phyloP scores from a whole-genome alignment of 306 rosid species.

The Gynostemma pentaphyllum region DNA sequence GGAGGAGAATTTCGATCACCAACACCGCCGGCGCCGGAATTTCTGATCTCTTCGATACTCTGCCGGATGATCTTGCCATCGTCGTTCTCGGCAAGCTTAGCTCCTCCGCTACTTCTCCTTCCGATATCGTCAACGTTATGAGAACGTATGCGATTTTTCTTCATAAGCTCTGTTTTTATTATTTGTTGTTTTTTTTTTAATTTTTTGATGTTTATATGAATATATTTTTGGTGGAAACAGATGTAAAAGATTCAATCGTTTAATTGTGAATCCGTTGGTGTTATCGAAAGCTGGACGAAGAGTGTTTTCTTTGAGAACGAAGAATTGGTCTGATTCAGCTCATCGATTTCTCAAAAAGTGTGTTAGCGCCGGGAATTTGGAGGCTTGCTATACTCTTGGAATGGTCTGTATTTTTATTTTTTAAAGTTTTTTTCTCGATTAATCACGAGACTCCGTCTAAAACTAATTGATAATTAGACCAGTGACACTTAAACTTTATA shows the following conservation, averaged over 20 bases:
- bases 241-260: slow-evolving; percentile 55
- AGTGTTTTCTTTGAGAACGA: slow-evolving; percentile 34
- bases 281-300: slow-evolving; percentile 42
- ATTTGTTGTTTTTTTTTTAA: not conserved
- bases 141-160: slow-evolving; percentile 28
- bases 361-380: slow-evolving; percentile 55
- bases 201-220: not conserved
- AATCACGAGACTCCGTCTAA: too few relatives aligned
- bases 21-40: not conserved
- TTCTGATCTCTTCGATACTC: slow-evolving; percentile 30
- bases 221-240: slow-evolving; percentile 20
- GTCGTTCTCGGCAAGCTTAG: slow-evolving; percentile 56
- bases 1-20: not conserved
- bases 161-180: not conserved
- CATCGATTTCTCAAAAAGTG: slow-evolving; percentile 58
- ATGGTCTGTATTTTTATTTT: slow-evolving; percentile 49
- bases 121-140: slow-evolving; percentile 39
- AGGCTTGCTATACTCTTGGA: slow-evolving; percentile 81
- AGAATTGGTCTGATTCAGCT: slow-evolving; percentile 51
- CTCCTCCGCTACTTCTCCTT: slow-evolving; percentile 55
- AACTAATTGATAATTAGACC: too few relatives aligned
- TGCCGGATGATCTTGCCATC: slow-evolving; percentile 66
- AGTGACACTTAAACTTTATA: too few relatives aligned
- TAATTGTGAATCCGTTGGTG: slow-evolving; percentile 48
- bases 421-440: too few relatives aligned